A percentile compares a stretch with the other conserved stretches of the same genome.
Conservation (phyloP, 2,329 filamentous ascomycete genomes). For the Colletotrichum truncatum region DNA sequence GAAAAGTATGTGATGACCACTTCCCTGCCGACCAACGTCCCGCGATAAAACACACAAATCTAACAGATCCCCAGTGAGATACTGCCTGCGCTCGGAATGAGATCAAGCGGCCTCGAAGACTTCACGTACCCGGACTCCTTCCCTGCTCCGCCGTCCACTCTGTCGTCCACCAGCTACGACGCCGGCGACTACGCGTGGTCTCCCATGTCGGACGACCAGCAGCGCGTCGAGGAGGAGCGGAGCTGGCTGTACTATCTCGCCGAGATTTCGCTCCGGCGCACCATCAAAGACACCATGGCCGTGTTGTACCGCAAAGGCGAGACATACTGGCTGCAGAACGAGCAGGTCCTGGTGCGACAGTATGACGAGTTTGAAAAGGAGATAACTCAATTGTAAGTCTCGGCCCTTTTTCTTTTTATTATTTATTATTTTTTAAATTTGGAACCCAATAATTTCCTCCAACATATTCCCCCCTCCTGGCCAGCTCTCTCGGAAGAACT, state of each 20-base stretch:
- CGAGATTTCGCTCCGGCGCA: conserved; percentile 58
- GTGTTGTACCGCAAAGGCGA: conserved; percentile 19
- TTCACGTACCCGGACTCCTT: conserved; percentile 34
- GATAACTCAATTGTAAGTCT: conserved; percentile 14
- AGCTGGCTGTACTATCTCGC: conserved; percentile 62
- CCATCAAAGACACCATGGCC: conserved; percentile 28
- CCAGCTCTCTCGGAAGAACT: too few species aligned
- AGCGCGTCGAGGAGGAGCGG: conserved; percentile 48
- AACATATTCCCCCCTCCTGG: too few species aligned
- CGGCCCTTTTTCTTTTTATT: neutral
- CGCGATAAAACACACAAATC: too few species aligned
- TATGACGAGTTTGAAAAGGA: conserved; percentile 29
- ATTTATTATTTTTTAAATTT: neutral
- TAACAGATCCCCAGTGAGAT: neutral
- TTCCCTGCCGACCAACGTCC: too few species aligned
- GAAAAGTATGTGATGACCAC: conserved; percentile 29
- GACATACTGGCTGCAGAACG: conserved; percentile 14
- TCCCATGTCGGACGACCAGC: neutral
- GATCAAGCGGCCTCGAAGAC: conserved; percentile 27
- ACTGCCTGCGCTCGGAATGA: neutral
- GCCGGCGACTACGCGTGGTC: neutral
- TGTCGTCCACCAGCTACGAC: neutral
- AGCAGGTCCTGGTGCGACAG: conserved; percentile 13
- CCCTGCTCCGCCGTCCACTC: conserved; percentile 26
- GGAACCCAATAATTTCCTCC: neutral